These are phyloP conservation scores for Microglena sp. DNA, from an alignment of 139 green algal species.

Conservation along the genomic window DNA sequence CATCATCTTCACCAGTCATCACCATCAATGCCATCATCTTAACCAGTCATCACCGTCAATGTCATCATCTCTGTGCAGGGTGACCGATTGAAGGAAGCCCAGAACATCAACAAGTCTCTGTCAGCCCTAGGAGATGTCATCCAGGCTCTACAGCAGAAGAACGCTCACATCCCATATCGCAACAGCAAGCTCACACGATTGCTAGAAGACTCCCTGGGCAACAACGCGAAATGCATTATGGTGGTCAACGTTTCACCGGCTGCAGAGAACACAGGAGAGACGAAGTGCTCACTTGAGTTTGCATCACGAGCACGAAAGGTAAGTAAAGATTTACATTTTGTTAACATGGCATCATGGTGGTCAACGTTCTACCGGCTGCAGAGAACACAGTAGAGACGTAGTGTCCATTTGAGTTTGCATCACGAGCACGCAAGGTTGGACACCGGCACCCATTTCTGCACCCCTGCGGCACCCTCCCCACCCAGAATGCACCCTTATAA, in stretches of 20 bases:
- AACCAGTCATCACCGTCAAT: no score
- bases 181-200: slow-evolving; percentile 54
- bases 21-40: no score
- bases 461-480: no score
- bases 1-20: no score
- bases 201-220: slow-evolving; percentile 51
- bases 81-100: slow-evolving; percentile 64
- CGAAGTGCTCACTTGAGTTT: slow-evolving; percentile 56
- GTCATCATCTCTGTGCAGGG: no score
- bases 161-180: slow-evolving; percentile 52
- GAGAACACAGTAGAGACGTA: slow-evolving; percentile 48
- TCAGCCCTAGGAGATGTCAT: slow-evolving; percentile 59
- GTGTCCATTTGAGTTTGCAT: slow-evolving; percentile 58
- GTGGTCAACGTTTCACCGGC: slow-evolving; percentile 35
- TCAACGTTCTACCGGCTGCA: slow-evolving; percentile 31
- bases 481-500: no score
- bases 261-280: slow-evolving; percentile 42
- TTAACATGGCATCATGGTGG: slow-evolving; percentile 16
- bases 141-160: slow-evolving; percentile 51
- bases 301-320: slow-evolving; percentile 49
- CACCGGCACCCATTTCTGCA: no score
- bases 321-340: not conserved
- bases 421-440: slow-evolving; percentile 43
- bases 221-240: slow-evolving; percentile 30
- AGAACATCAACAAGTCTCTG: slow-evolving; percentile 74